Evolutionary conservation across 139 green algal species (phyloP).

Genomic region (Monoraphidium neglectum): DNA sequence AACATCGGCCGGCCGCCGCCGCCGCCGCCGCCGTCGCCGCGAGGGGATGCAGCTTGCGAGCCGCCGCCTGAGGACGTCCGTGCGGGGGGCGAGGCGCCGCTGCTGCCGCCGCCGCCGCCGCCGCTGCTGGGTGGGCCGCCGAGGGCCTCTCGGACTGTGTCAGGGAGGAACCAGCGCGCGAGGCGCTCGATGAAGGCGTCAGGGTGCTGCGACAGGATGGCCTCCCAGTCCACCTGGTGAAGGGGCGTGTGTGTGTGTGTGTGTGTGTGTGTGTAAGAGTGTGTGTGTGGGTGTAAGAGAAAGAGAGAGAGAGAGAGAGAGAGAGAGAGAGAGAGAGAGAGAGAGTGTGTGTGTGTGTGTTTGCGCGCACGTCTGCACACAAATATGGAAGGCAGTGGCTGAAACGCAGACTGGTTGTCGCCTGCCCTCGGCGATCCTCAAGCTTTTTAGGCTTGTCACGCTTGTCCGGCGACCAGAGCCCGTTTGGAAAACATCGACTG

Average conservation of each 20-base stretch:
- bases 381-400: neutral
- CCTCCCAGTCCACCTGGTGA: slow-evolving; percentile 89
- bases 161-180: slow-evolving; percentile 46
- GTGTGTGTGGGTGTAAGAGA: neutral
- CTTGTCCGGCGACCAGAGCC: too few species aligned
- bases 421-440: too few species aligned
- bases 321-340: neutral
- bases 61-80: neutral
- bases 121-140: neutral
- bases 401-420: too few species aligned
- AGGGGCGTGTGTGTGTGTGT: neutral
- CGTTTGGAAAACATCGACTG: too few species aligned
- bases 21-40: slow-evolving; percentile 6
- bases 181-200: slow-evolving; percentile 64
- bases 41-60: too few species aligned
- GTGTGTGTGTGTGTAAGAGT: neutral
- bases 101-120: slow-evolving; percentile 6
- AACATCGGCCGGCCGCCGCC: neutral
- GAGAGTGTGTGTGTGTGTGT: neutral
- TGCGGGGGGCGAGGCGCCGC: neutral
- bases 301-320: neutral
- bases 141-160: neutral
- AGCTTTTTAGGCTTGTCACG: too few species aligned
- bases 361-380: neutral
- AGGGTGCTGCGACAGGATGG: slow-evolving; percentile 76